Base-by-base conservation (phyloP, 2,329 filamentous ascomycete genomes). In the Calcarisporium arbuscula region DNA sequence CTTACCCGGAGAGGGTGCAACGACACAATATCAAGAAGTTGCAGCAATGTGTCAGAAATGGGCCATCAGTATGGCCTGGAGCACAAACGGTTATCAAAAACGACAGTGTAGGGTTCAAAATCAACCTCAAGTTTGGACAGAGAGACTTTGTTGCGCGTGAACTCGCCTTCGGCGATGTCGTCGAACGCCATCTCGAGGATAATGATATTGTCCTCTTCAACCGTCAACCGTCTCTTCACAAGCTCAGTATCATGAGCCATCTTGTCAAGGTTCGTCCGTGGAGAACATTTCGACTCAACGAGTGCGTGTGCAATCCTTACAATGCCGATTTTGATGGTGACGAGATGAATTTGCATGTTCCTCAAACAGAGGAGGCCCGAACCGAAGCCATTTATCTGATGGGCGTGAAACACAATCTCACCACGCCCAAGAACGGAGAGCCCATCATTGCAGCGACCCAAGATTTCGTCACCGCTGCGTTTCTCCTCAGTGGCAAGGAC, bases 251-350 rank as follows among this genome's bases (percentile, higher is more conserved):
- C 59, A 88, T 98, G 64, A 90, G 85, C 53, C 92, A 98, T 67
- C 80, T 84, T 52, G 92, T 83, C 49, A 95, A 95, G 60, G 79
- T 98, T 31, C 79, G 92, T 32, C 92, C 90, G 0, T 94, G 92
- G 81, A 80, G 89, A 58, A 98, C 92, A 0, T 96, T 98, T 57
- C 82, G 92, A 35, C 72, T 98, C 14, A 98, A 98, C 56, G 92
- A 98, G 58, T 98, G 92, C 74, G 92, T 95, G 2, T 98, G 92
- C 62, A 89, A 85, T 42, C 92, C 92, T 4, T 98, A 98, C 70
- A 98, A 98, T 50, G 92, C 92, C 36, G 92, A 98, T 74, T 98
- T 98, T 48, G 92, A 98, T 51, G 92, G 92, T 40, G 92, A 98
- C 50, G 92, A 98, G 60, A 98, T 98, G 92, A 98, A 98, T 50